These are phyloP conservation scores for Aspergillus awamori DNA, from an alignment of 2,329 filamentous ascomycete species.

Conservation along the genomic window DNA sequence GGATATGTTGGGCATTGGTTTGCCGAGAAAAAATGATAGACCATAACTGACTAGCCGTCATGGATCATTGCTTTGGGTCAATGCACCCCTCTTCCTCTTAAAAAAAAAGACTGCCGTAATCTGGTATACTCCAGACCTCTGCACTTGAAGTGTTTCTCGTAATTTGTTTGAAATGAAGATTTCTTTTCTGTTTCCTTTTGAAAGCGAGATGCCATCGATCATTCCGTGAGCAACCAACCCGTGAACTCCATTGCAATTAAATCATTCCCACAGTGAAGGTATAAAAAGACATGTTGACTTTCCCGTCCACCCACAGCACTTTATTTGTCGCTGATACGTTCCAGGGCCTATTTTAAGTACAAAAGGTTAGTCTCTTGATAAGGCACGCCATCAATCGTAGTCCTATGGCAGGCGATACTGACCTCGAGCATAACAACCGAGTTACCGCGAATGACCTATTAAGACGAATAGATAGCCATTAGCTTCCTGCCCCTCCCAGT, in stretches of 20 bases:
- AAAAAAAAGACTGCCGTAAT: background rate
- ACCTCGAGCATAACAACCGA: conserved; percentile 97
- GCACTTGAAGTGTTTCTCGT: background rate
- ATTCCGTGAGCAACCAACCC: conserved; percentile 40
- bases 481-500: conserved; percentile 2
- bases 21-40: background rate
- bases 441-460: conserved; percentile 90
- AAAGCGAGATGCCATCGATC: conserved; percentile 32
- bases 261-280: conserved; percentile 24
- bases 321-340: conserved; percentile 49
- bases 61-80: conserved; percentile 4
- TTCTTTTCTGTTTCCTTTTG: conserved; percentile 5
- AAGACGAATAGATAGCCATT: conserved; percentile 1
- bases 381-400: background rate
- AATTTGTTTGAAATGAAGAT: conserved; percentile 15
- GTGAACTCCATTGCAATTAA: conserved; percentile 42
- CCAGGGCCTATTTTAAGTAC: conserved; percentile 36
- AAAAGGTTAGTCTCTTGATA: background rate
- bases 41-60: background rate
- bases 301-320: conserved; percentile 7
- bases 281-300: conserved; percentile 27
- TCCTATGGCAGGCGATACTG: conserved; percentile 13
- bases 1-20: conserved; percentile 1
- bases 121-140: background rate
- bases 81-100: background rate